Evolutionary conservation across 805 yeast genomes (phyloP).

Genomic region (Kodamaea leandrae): DNA sequence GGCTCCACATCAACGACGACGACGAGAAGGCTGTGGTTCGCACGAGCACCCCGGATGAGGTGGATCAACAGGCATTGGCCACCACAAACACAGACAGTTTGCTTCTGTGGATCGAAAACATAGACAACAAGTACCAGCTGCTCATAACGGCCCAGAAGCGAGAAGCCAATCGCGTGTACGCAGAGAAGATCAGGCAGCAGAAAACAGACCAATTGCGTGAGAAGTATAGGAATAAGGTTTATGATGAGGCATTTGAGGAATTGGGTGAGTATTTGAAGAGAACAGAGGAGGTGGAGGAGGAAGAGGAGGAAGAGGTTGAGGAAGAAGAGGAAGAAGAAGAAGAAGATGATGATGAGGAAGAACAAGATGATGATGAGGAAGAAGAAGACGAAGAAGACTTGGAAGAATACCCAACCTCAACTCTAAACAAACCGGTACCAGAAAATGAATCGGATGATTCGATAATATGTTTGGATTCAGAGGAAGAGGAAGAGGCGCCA

Average conservation of each 20-base stretch:
- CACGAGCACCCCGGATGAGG: too few species aligned
- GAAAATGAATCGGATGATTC: slow-evolving; percentile 2
- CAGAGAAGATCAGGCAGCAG: slow-evolving; percentile 3
- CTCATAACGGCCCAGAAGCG: slow-evolving; percentile 19
- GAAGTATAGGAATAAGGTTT: slow-evolving; percentile 21
- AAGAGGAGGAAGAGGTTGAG: neutral
- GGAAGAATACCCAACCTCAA: neutral
- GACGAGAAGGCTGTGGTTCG: too few species aligned
- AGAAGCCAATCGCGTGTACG: slow-evolving; percentile 15
- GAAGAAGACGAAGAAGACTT: too few species aligned
- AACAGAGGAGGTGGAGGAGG: neutral
- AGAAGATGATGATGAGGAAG: slow-evolving; percentile 3
- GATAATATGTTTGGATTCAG: slow-evolving; percentile 6
- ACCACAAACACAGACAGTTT: neutral
- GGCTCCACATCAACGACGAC: neutral
- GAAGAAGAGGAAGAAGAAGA: neutral
- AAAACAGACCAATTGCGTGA: slow-evolving; percentile 19
- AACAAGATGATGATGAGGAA: neutral
- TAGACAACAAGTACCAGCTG: slow-evolving; percentile 20
- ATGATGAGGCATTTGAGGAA: slow-evolving; percentile 26
- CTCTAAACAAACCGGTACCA: neutral
- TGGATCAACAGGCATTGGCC: too few species aligned
- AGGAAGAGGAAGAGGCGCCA: slow-evolving; percentile 8
- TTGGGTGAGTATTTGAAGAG: slow-evolving; percentile 14
- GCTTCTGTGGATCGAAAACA: slow-evolving; percentile 27